Percentiles rank a stretch among this genome's conserved stretches.
phyloP scores from a whole-genome alignment of 345 rosid genomes.

The Moricandia moricandioides region DNA sequence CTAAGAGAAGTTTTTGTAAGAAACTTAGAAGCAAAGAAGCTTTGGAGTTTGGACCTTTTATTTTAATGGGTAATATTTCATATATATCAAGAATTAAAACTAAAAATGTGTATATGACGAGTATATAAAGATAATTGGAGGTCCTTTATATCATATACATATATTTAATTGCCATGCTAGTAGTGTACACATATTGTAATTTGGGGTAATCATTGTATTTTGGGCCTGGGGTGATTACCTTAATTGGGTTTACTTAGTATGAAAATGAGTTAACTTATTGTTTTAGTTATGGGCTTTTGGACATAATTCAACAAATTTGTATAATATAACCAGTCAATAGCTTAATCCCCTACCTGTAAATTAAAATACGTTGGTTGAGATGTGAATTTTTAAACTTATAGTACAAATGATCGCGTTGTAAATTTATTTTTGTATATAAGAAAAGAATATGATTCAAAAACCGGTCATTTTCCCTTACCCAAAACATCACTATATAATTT shows the following conservation, averaged over 20 bases:
- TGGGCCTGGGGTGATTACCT: background rate
- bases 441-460: background rate
- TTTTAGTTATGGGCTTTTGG: background rate
- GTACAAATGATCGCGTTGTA: slow-evolving; percentile 6
- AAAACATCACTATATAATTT: slow-evolving; percentile 12
- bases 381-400: background rate
- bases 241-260: background rate
- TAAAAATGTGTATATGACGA: background rate
- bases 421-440: background rate
- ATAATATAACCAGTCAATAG: slow-evolving; percentile 17
- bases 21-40: background rate
- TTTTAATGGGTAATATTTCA: background rate
- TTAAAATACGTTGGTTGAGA: slow-evolving; percentile 21
- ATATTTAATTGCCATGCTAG: background rate
- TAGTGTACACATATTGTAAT: too few species aligned
- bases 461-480: slow-evolving; percentile 29
- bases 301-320: background rate
- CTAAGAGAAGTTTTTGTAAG: background rate
- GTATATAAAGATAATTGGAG: background rate
- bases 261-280: background rate
- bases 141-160: background rate
- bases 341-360: slow-evolving; percentile 13
- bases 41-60: background rate
- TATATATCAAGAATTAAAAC: too few species aligned
- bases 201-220: background rate